Conservation (phyloP, 345 rosid genomes). For the Citrus glauca region DNA sequence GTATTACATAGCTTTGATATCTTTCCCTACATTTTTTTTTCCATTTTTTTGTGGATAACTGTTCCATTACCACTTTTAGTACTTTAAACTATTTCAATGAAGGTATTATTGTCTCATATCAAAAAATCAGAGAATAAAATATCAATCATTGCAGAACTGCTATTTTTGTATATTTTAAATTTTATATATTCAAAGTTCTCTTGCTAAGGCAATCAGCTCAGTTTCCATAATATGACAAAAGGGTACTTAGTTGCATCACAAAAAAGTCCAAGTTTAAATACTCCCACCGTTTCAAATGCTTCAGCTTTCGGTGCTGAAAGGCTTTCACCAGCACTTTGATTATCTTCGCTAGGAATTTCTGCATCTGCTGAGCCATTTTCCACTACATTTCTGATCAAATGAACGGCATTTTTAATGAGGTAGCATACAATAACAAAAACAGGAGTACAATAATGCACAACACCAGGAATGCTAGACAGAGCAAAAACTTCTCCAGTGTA, state of each 20-base stretch:
- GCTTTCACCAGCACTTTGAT: constrained; percentile 41
- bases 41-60: background rate
- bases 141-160: constrained; percentile 7
- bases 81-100: background rate
- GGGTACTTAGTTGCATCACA: background rate
- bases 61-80: background rate
- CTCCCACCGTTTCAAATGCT: constrained; percentile 49
- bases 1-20: background rate
- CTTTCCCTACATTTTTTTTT: background rate
- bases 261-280: constrained; percentile 5
- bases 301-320: constrained; percentile 45
- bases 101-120: background rate
- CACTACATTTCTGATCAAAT: constrained; percentile 49
- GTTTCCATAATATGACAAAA: background rate
- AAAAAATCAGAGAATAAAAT: background rate
- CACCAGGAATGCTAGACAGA: background rate
- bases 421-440: background rate
- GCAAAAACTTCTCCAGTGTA: background rate
- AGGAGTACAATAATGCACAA: constrained; percentile 3
- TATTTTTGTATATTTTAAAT: background rate
- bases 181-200: background rate
- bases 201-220: background rate
- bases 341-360: constrained; percentile 54
- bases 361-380: constrained; percentile 50
- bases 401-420: background rate